These are phyloP conservation scores for Citropsis articulata DNA, from an alignment of 345 rosid genomes.

Conservation along the genomic window DNA sequence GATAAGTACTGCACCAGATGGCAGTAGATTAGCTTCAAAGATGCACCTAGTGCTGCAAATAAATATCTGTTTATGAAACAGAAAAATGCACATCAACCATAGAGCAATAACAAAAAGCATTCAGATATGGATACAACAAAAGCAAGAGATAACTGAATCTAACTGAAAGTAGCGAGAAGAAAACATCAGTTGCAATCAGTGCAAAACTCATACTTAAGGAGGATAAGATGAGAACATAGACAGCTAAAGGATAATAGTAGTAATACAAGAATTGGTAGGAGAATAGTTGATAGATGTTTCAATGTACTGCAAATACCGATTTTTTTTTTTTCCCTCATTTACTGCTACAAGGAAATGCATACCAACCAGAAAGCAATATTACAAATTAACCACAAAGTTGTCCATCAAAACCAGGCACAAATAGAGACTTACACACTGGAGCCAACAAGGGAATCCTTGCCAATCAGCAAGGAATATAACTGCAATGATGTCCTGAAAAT, in stretches of 20 bases:
- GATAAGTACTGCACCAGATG: not conserved
- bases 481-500: conserved; percentile 29
- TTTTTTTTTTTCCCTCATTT: not conserved
- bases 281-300: not conserved
- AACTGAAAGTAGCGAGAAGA: not conserved
- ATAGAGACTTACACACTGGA: conserved; percentile 29
- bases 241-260: not conserved
- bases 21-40: not conserved
- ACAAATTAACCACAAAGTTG: conserved; percentile 22
- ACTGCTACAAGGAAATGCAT: conserved; percentile 19
- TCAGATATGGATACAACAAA: not conserved
- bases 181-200: not conserved
- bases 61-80: not conserved
- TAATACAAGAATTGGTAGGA: not conserved
- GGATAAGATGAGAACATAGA: not conserved
- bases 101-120: not conserved
- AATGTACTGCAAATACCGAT: not conserved
- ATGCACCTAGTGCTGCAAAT: not conserved
- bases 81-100: not conserved
- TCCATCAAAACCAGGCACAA: conserved; percentile 31
- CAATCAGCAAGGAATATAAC: conserved; percentile 28
- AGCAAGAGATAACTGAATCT: not conserved
- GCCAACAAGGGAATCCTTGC: conserved; percentile 27
- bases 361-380: conserved; percentile 23
- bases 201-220: not conserved